Evolutionary conservation across 257 asterid genomes (phyloP).

Genomic region (Solanum chmielewskii): DNA sequence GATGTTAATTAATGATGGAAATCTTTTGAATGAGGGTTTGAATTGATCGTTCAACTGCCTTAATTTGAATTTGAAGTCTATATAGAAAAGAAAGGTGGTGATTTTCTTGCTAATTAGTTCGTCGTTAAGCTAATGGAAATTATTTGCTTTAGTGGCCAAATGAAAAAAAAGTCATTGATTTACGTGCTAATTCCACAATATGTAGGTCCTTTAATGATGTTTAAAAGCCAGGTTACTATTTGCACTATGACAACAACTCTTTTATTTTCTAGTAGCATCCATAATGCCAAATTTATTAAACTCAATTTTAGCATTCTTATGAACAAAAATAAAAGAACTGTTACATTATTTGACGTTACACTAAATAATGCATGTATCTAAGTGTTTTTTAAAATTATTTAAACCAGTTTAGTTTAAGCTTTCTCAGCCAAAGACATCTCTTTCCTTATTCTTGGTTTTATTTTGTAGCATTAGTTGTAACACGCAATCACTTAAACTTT

Average conservation of each 20-base stretch:
- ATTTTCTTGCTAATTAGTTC: not conserved
- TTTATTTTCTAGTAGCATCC: not conserved
- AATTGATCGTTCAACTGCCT: conserved; percentile 19
- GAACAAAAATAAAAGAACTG: not conserved
- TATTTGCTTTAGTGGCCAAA: not conserved
- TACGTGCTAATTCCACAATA: not conserved
- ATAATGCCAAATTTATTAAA: not conserved
- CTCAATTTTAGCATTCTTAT: not conserved
- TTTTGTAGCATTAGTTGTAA: not conserved
- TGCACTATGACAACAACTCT: conserved; percentile 5
- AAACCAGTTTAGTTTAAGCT: not conserved
- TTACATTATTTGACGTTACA: not conserved
- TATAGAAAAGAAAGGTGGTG: not conserved
- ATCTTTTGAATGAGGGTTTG: not conserved
- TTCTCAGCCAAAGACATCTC: not conserved
- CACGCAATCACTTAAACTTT: not conserved
- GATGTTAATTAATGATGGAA: not conserved
- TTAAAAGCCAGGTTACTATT: conserved; percentile 8
- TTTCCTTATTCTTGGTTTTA: not conserved
- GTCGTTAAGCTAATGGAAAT: conserved; percentile 11
- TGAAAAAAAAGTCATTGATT: conserved; percentile 13
- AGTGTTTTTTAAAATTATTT: not conserved
- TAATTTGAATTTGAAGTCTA: not conserved
- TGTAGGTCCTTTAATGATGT: conserved; percentile 13
- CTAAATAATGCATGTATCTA: not conserved